These are phyloP conservation scores for Fraxinus velutina DNA, from an alignment of 305 asterid species.

Conservation along the genomic window DNA sequence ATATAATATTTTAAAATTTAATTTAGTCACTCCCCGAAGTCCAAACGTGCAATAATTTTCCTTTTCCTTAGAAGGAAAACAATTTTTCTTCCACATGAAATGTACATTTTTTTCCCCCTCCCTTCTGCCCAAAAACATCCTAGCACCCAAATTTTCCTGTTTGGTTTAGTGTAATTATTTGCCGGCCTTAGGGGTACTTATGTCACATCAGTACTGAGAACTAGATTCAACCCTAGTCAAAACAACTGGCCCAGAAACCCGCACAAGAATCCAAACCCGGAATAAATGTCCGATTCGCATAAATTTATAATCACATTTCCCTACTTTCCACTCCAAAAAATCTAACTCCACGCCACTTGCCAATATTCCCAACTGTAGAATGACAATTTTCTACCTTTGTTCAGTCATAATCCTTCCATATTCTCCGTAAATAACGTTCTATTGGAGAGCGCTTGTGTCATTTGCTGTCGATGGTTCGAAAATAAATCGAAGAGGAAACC, in stretches of 20 bases:
- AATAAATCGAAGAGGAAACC: not conserved
- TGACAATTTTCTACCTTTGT: not conserved
- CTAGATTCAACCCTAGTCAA: not conserved
- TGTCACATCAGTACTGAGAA: not conserved
- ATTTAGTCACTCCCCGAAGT: not conserved
- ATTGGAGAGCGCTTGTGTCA: not conserved
- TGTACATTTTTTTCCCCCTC: not conserved
- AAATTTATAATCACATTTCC: not conserved
- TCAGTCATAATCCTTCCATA: not conserved
- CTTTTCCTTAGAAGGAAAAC: not conserved
- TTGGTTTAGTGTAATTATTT: not conserved
- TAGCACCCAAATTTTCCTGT: not conserved
- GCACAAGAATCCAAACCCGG: constrained; percentile 2
- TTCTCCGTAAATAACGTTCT: not conserved
- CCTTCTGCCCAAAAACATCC: not conserved
- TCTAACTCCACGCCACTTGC: not conserved
- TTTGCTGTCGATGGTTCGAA: not conserved
- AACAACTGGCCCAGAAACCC: not conserved
- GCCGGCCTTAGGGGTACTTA: not conserved
- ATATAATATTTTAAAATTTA: too few species aligned
- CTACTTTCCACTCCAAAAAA: not conserved
- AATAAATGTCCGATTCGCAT: not conserved
- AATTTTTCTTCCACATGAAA: not conserved
- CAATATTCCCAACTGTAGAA: not conserved
- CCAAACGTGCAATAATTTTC: not conserved